Conservation (phyloP, 345 rosid genomes). For the Aurinia saxatilis region DNA sequence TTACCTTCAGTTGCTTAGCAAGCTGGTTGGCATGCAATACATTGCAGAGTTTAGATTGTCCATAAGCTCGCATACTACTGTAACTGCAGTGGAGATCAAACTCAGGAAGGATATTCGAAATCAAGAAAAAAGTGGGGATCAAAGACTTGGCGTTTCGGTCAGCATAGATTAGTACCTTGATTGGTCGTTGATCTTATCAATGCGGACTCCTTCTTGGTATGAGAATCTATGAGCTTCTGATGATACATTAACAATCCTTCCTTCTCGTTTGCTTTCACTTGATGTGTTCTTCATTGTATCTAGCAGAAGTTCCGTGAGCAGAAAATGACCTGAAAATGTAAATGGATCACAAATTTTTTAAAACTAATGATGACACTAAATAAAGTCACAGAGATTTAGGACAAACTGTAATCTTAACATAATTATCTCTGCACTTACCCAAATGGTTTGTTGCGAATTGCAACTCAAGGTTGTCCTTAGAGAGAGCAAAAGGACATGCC, state of each 20-base stretch:
- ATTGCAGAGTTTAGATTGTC: constrained; percentile 45
- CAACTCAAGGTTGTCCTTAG: constrained; percentile 46
- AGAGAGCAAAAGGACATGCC: constrained; percentile 39
- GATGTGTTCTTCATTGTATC: constrained; percentile 53
- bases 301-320: constrained; percentile 46
- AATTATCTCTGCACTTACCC: constrained; percentile 24
- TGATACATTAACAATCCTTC: constrained; percentile 55
- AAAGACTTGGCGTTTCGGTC: neutral
- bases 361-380: neutral
- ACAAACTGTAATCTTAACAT: neutral
- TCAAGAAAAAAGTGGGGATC: neutral
- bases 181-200: constrained; percentile 42
- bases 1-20: constrained; percentile 40
- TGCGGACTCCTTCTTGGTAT: constrained; percentile 40
- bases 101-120: neutral
- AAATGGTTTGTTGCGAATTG: constrained; percentile 55
- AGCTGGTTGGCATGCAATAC: constrained; percentile 38
- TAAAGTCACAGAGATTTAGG: neutral
- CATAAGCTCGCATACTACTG: constrained; percentile 38
- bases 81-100: constrained; percentile 35
- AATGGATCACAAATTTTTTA: neutral
- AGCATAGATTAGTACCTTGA: constrained; percentile 31
- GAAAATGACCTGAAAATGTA: constrained; percentile 55
- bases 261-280: constrained; percentile 40
- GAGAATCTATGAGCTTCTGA: constrained; percentile 37